These are phyloP conservation scores for Rubus idaeus DNA, from an alignment of 306 rosid genomes.

Conservation along the genomic window DNA sequence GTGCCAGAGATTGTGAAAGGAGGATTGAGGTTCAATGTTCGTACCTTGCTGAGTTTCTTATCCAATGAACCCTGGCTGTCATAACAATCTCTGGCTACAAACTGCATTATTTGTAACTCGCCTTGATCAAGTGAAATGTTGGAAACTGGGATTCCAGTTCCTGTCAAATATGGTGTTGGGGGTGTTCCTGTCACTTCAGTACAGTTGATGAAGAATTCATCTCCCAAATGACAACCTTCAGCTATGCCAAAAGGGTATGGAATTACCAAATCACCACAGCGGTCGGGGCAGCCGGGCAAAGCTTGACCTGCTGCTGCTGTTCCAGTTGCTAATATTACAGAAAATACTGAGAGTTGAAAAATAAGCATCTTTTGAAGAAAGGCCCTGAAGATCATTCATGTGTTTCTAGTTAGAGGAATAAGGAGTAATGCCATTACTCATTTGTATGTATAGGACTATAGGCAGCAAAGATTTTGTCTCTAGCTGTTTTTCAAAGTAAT, in stretches of 20 bases:
- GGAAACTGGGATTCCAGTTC: constrained; percentile 1
- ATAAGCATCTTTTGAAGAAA: not conserved
- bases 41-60: not conserved
- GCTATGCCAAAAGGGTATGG: constrained; percentile 32
- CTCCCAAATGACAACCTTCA: constrained; percentile 5
- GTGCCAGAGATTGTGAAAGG: constrained; percentile 18
- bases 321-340: not conserved
- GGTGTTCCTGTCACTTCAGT: not conserved
- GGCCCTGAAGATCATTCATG: constrained; percentile 1
- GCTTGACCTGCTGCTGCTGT: constrained; percentile 17
- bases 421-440: too few relatives aligned
- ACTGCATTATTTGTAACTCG: constrained; percentile 18
- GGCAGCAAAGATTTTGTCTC: not conserved
- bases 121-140: constrained; percentile 18
- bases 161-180: constrained; percentile 4
- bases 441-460: not conserved
- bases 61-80: not conserved
- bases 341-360: not conserved
- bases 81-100: constrained; percentile 22
- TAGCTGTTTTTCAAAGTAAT: not conserved
- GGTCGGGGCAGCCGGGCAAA: constrained; percentile 15
- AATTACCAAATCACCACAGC: constrained; percentile 9
- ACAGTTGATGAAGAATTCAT: constrained; percentile 12
- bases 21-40: not conserved
- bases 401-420: constrained; percentile 6